These are phyloP conservation scores for Leersia perrieri DNA, from an alignment of 176 grass and related monocot species.

Conservation along the genomic window DNA sequence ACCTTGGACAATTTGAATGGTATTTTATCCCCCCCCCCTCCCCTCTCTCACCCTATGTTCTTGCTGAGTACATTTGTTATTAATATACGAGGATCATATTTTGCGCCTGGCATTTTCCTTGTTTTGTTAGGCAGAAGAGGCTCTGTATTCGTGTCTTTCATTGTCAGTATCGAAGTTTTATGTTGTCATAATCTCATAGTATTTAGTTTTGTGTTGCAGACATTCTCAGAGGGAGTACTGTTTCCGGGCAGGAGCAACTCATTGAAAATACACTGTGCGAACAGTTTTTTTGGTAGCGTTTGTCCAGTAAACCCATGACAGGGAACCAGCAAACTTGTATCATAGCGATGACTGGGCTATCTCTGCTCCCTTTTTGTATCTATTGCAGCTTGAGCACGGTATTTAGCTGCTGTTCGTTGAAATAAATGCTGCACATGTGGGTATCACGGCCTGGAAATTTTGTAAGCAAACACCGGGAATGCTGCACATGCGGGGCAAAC, in stretches of 20 bases:
- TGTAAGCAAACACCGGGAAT: conserved; percentile 13
- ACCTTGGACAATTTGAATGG: background rate
- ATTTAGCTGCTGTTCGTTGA: background rate
- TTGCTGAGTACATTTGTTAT: too few species aligned
- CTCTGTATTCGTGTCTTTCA: background rate
- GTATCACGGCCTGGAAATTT: background rate
- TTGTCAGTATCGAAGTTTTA: background rate
- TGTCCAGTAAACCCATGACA: background rate
- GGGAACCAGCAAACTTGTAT: background rate
- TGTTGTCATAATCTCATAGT: background rate
- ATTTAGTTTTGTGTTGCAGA: conserved; percentile 27
- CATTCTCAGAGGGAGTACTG: conserved; percentile 3
- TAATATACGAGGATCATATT: background rate
- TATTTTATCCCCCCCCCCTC: background rate
- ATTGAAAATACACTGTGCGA: background rate
- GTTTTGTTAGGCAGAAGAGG: background rate
- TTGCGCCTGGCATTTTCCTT: background rate
- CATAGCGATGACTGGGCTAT: background rate
- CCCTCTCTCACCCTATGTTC: too few species aligned
- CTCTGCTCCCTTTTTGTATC: background rate
- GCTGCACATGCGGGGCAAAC: background rate
- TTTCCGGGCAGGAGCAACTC: background rate
- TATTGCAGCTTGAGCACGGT: background rate
- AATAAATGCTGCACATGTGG: conserved; percentile 29
- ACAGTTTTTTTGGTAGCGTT: background rate